Conservation (phyloP, 805 yeast genomes). For the Pichia occidentalis region DNA sequence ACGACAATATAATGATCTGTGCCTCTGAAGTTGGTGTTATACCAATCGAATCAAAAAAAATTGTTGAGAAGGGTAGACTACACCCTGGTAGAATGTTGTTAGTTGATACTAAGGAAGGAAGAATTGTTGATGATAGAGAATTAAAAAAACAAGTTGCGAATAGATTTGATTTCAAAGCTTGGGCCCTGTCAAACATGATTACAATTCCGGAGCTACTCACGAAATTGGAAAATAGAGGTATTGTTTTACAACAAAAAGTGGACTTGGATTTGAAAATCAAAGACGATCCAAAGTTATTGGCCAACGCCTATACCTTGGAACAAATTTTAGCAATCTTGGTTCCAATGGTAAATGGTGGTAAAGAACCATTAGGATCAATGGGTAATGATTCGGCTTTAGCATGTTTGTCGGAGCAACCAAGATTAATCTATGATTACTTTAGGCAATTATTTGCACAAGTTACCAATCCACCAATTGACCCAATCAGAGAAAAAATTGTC, state of each 20-base stretch:
- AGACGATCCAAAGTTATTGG: slow-evolving; percentile 73
- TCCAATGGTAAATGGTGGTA: slow-evolving; percentile 90
- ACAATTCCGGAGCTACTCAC: slow-evolving; percentile 68
- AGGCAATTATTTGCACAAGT: slow-evolving; percentile 97
- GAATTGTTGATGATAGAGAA: slow-evolving; percentile 89
- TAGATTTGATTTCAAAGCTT: slow-evolving; percentile 85
- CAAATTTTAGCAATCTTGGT: slow-evolving; percentile 76
- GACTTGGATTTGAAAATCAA: slow-evolving; percentile 46
- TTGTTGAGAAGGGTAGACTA: slow-evolving; percentile 86
- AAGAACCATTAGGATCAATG: slow-evolving; percentile 96
- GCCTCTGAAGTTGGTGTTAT: slow-evolving; percentile 98
- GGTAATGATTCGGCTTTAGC: slow-evolving; percentile 97
- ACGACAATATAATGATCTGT: slow-evolving; percentile 92
- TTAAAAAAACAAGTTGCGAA: slow-evolving; percentile 74
- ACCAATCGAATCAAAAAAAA: slow-evolving; percentile 74
- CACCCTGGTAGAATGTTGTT: slow-evolving; percentile 95
- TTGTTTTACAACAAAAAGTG: slow-evolving; percentile 22
- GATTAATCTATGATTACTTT: slow-evolving; percentile 85
- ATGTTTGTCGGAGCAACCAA: slow-evolving; percentile 89
- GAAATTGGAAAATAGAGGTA: slow-evolving; percentile 45
- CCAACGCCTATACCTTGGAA: slow-evolving; percentile 93
- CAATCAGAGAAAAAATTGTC: slow-evolving; percentile 92
- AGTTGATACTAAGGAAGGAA: slow-evolving; percentile 89
- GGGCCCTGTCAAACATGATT: slow-evolving; percentile 84
- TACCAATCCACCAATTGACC: slow-evolving; percentile 98